Conservation (phyloP, 495 filamentous ascomycete species). For the Penicillium turbatum region DNA sequence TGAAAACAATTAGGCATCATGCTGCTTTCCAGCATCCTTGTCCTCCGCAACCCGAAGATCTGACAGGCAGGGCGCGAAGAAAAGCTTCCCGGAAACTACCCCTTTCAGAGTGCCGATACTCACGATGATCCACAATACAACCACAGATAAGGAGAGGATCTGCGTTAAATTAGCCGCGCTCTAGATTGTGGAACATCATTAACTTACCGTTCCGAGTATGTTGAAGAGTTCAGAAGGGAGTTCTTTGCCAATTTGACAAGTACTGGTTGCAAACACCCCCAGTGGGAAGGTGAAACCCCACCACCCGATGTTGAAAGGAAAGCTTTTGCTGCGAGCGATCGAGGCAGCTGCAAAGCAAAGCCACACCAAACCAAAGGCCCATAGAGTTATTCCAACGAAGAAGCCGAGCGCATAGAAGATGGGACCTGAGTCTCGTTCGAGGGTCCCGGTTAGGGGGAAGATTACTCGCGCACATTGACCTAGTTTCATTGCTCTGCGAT, state of each 20-base stretch:
- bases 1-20: background rate
- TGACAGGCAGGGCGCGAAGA: constrained; percentile 50
- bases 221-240: constrained; percentile 47
- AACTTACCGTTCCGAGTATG: constrained; percentile 43
- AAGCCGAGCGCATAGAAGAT: constrained; percentile 38
- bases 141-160: constrained; percentile 47
- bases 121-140: constrained; percentile 51
- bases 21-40: constrained; percentile 18
- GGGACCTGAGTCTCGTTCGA: constrained; percentile 18
- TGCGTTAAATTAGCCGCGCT: constrained; percentile 13
- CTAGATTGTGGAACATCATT: background rate
- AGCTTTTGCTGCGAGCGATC: constrained; percentile 19
- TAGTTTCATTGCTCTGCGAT: background rate
- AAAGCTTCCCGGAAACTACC: constrained; percentile 41
- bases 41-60: constrained; percentile 30
- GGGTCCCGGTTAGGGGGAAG: background rate
- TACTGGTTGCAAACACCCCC: constrained; percentile 44
- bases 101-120: constrained; percentile 41
- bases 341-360: constrained; percentile 32
- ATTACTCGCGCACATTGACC: background rate
- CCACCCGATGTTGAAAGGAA: constrained; percentile 58
- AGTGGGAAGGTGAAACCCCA: constrained; percentile 55
- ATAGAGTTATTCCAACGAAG: constrained; percentile 33
- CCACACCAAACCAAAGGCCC: constrained; percentile 42
- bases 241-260: constrained; percentile 38